These are phyloP conservation scores for Lophiotrema nucula DNA, from an alignment of 495 filamentous ascomycete genomes.

Conservation along the genomic window DNA sequence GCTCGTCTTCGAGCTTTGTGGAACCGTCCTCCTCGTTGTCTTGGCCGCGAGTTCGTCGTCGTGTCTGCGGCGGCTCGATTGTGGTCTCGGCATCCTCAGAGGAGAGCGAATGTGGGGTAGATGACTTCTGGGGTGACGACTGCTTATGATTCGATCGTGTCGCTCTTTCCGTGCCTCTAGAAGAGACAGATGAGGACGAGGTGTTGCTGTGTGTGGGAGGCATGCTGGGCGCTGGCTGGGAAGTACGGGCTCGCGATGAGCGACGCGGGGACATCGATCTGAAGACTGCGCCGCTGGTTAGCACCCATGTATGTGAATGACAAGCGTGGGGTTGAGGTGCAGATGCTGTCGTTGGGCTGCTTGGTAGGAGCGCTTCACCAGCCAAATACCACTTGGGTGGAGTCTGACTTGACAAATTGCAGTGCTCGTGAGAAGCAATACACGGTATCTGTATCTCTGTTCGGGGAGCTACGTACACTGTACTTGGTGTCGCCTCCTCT, in stretches of 20 bases:
- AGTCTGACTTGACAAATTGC: too few species aligned
- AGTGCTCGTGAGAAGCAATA: too few species aligned
- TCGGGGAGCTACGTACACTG: too few species aligned
- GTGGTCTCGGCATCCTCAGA: conserved; percentile 75
- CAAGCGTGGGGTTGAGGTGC: too few species aligned
- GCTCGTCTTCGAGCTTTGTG: conserved; percentile 51
- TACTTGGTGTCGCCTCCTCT: too few species aligned
- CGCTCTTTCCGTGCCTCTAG: conserved; percentile 64
- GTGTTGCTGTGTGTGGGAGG: conserved; percentile 65
- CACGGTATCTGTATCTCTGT: too few species aligned
- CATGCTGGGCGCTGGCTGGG: conserved; percentile 64
- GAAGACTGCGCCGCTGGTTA: neutral
- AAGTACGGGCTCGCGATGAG: conserved; percentile 83
- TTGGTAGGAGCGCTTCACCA: too few species aligned
- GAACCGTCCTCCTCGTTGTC: conserved; percentile 59
- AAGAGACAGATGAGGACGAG: conserved; percentile 75
- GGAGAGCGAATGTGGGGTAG: conserved; percentile 65
- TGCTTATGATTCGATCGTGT: conserved; percentile 70
- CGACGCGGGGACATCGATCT: conserved; percentile 68
- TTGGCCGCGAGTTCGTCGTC: conserved; percentile 68
- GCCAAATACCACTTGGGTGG: too few species aligned
- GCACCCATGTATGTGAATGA: too few species aligned
- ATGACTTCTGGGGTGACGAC: conserved; percentile 69
- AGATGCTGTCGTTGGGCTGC: too few species aligned
- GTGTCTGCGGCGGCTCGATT: conserved; percentile 66